These are phyloP conservation scores for Ophiognomonia clavigignenti-juglandacearum DNA, from an alignment of 2,329 filamentous ascomycete species.

Conservation along the genomic window DNA sequence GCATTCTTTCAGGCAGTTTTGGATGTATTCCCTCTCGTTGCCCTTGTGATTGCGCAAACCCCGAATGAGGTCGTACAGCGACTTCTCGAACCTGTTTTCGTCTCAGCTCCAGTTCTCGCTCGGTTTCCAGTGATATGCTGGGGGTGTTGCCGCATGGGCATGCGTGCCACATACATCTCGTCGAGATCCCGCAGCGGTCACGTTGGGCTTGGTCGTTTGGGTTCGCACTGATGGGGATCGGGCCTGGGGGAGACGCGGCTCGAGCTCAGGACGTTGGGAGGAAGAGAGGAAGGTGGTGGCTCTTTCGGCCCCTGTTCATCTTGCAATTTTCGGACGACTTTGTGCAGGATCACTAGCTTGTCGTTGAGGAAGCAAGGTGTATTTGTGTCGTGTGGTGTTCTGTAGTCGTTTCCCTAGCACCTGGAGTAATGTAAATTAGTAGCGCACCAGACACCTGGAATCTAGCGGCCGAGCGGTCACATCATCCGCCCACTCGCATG, in stretches of 20 bases:
- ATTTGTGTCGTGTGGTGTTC: too few relatives aligned
- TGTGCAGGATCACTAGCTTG: too few relatives aligned
- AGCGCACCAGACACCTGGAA: too few relatives aligned
- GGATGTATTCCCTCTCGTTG: constrained; percentile 90
- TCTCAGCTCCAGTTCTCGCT: constrained; percentile 20
- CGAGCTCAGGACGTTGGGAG: constrained; percentile 1
- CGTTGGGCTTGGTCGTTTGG: constrained; percentile 5
- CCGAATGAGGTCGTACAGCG: constrained; percentile 96
- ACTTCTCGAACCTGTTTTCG: constrained; percentile 90
- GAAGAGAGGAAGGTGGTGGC: not conserved
- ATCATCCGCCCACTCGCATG: constrained; percentile 7
- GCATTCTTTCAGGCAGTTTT: constrained; percentile 91
- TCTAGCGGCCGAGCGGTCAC: not conserved
- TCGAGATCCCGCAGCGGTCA: constrained; percentile 3
- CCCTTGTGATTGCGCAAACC: constrained; percentile 94
- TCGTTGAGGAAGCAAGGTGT: too few relatives aligned
- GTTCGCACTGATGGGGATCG: not conserved
- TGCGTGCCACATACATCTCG: constrained; percentile 21
- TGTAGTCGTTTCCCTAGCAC: too few relatives aligned
- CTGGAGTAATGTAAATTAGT: too few relatives aligned
- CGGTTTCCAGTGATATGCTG: too few relatives aligned
- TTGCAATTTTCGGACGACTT: too few relatives aligned
- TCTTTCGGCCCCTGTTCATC: constrained; percentile 10
- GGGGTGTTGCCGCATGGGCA: too few relatives aligned
- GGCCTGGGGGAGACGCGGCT: constrained; percentile 1